Conservation (phyloP, 306 rosid genomes). For the Hippophae gyantsensis region DNA sequence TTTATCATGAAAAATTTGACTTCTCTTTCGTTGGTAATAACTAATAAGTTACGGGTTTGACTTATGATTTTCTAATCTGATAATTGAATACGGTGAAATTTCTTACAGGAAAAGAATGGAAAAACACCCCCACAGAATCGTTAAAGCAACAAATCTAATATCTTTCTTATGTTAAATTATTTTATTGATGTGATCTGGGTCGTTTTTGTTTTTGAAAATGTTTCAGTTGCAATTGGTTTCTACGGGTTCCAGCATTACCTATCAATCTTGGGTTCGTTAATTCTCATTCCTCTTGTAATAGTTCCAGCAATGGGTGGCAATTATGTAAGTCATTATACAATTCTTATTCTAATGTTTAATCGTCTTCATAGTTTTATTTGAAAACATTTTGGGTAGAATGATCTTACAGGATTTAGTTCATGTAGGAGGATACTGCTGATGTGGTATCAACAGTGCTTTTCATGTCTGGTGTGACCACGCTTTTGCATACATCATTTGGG, state of each 20-base stretch:
- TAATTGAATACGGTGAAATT: no score
- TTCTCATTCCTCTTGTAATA: constrained; percentile 81
- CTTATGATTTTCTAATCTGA: no score
- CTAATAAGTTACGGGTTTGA: no score
- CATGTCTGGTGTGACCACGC: constrained; percentile 76
- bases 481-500: constrained; percentile 76
- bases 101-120: no score
- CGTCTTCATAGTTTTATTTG: neutral
- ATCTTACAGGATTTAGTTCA: constrained; percentile 46
- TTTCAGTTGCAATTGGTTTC: constrained; percentile 72
- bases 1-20: no score
- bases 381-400: constrained; percentile 22
- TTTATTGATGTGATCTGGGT: constrained; percentile 7
- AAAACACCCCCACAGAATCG: no score
- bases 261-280: constrained; percentile 78
- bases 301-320: constrained; percentile 99
- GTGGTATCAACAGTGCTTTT: constrained; percentile 93
- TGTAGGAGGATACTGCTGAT: constrained; percentile 80
- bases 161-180: neutral
- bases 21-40: no score
- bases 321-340: constrained; percentile 49
- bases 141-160: no score
- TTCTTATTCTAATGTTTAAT: neutral
- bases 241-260: constrained; percentile 85
- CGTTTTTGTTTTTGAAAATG: constrained; percentile 2